Conservation (phyloP, 345 rosid species). For the Syzygium oleosum region DNA sequence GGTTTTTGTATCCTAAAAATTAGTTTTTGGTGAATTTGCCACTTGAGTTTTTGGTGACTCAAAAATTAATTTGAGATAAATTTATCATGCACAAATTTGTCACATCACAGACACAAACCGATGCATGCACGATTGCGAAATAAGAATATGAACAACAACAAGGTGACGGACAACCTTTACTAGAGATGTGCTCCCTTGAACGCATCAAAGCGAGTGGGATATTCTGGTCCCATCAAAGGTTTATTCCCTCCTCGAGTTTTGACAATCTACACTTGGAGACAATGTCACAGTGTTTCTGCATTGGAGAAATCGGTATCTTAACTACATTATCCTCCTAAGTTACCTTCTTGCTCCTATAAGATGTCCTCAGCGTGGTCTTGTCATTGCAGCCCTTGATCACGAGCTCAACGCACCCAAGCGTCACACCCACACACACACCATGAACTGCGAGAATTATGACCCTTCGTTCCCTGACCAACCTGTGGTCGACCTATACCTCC, state of each 20-base stretch:
- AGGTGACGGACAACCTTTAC: background rate
- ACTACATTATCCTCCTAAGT: background rate
- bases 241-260: background rate
- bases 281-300: background rate
- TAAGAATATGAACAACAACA: background rate
- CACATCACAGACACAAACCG: background rate
- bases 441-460: conserved; percentile 47
- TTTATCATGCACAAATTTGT: too few relatives aligned
- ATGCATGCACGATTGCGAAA: background rate
- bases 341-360: background rate
- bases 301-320: background rate
- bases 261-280: background rate
- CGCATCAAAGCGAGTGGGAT: background rate
- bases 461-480: conserved; percentile 54
- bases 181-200: background rate
- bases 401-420: background rate
- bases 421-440: background rate
- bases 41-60: rapidly evolving
- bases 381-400: background rate
- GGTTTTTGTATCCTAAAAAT: too few relatives aligned
- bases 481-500: conserved; percentile 50
- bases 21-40: too few relatives aligned
- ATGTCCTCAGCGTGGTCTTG: background rate
- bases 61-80: background rate
- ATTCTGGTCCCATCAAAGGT: background rate